Evolutionary conservation across 2,329 filamentous ascomycete species (phyloP).

Genomic region (Colletotrichum magnum): DNA sequence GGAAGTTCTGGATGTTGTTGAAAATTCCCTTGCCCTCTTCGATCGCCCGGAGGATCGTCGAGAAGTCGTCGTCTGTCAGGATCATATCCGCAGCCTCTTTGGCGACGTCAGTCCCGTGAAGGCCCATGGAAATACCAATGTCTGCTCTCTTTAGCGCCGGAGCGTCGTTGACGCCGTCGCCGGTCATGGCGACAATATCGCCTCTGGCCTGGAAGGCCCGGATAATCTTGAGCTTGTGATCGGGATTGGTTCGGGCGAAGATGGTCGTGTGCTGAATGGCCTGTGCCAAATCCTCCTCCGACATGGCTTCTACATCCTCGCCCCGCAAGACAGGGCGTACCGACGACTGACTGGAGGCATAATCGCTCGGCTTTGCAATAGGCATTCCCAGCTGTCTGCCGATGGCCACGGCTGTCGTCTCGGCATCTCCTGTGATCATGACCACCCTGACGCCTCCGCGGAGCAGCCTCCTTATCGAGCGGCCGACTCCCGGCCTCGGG

Average conservation of each 20-base stretch:
- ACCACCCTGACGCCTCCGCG: constrained; percentile 96
- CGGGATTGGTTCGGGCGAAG: constrained; percentile 95
- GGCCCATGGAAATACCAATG: constrained; percentile 97
- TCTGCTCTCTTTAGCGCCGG: constrained; percentile 97
- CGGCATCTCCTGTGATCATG: constrained; percentile 98
- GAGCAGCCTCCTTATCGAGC: constrained; percentile 91
- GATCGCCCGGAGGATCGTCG: constrained; percentile 92
- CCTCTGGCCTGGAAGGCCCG: constrained; percentile 90
- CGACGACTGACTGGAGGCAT: constrained; percentile 68
- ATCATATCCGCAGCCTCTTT: constrained; percentile 98
- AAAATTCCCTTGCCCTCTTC: constrained; percentile 99
- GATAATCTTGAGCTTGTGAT: constrained; percentile 99
- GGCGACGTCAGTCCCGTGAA: constrained; percentile 94
- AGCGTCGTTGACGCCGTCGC: constrained; percentile 97
- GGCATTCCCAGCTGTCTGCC: constrained; percentile 96
- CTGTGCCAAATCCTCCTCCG: constrained; percentile 83
- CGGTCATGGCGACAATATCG: constrained; percentile 99
- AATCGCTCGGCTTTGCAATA: constrained; percentile 70
- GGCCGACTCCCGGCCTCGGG: constrained; percentile 89
- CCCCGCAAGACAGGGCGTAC: constrained; percentile 84
- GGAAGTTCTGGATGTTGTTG: constrained; percentile 99
- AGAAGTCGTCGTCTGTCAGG: constrained; percentile 89
- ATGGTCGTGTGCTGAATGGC: constrained; percentile 92
- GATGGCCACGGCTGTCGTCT: constrained; percentile 94
- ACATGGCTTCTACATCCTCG: constrained; percentile 95